Percentiles rank a stretch among this genome's conserved stretches.
These are phyloP conservation scores for Coccinonectria pachysandricola DNA, from an alignment of 2,329 filamentous ascomycete genomes.

Conservation along the genomic window DNA sequence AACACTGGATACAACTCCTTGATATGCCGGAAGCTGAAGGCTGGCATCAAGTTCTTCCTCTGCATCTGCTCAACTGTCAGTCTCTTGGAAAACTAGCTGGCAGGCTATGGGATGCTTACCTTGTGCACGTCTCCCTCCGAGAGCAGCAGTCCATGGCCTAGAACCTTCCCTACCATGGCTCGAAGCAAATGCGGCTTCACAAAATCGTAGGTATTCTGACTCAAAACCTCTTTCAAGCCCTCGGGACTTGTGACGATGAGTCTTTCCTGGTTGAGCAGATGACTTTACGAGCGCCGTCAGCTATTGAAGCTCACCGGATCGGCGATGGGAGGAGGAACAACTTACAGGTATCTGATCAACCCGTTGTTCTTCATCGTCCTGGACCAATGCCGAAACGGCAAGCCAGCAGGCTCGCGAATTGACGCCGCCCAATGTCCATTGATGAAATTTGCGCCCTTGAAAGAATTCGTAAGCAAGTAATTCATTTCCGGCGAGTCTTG, in stretches of 20 bases:
- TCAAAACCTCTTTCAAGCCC: conserved; percentile 16
- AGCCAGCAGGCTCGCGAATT: conserved; percentile 7
- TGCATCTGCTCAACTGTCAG: conserved; percentile 29
- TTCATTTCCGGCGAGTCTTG: neutral
- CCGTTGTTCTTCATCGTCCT: conserved; percentile 12
- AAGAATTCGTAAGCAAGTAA: neutral
- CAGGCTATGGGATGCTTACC: conserved; percentile 1
- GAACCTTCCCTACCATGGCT: conserved; percentile 38
- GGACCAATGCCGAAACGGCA: conserved; percentile 8
- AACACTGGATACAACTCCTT: conserved; percentile 62
- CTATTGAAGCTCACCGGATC: fast-evolving
- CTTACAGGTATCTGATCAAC: conserved; percentile 8
- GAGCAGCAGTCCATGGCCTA: conserved; percentile 49
- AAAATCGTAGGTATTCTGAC: conserved; percentile 40
- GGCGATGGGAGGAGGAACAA: fast-evolving
- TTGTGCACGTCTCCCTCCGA: conserved; percentile 65
- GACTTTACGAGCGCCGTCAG: conserved; percentile 3
- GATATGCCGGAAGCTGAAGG: conserved; percentile 58
- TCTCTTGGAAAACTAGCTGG: neutral
- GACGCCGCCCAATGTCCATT: conserved; percentile 11
- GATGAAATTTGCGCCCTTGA: conserved; percentile 3
- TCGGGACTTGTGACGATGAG: conserved; percentile 14
- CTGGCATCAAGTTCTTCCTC: conserved; percentile 56
- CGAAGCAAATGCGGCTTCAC: conserved; percentile 37
- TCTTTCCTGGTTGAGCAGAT: conserved; percentile 1